Conservation (phyloP, 371 early-diverging fungal genomes). For the Zychaea mexicana region DNA sequence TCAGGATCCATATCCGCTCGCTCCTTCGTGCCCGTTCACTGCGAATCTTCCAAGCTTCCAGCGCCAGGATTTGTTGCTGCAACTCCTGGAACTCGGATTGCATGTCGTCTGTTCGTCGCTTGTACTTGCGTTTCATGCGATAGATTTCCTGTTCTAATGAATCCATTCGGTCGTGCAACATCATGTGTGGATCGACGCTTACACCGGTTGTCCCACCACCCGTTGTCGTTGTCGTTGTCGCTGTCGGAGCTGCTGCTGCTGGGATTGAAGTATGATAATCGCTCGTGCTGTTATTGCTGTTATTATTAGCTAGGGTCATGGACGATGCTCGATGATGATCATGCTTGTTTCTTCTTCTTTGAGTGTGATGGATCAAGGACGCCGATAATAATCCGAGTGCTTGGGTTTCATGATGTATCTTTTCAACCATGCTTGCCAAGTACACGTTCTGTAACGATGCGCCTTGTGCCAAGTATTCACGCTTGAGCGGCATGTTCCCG, state of each 20-base stretch:
- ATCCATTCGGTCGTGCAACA: slow-evolving; percentile 52
- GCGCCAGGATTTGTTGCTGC: slow-evolving; percentile 26
- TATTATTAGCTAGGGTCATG: not conserved
- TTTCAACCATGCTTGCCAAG: slow-evolving; percentile 40
- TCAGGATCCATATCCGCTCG: slow-evolving; percentile 42
- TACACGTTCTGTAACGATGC: slow-evolving; percentile 31
- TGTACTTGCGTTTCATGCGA: slow-evolving; percentile 27
- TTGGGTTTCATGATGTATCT: slow-evolving; percentile 31
- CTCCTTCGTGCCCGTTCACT: slow-evolving; percentile 25
- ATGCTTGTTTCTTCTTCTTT: not conserved
- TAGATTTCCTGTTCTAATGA: slow-evolving; percentile 43
- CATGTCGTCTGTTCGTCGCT: slow-evolving; percentile 33
- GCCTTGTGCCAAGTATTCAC: slow-evolving; percentile 32
- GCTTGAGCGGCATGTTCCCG: slow-evolving; percentile 45
- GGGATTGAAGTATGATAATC: not conserved
- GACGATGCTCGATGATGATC: not conserved
- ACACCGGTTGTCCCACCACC: too few species aligned
- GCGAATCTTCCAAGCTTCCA: slow-evolving; percentile 27
- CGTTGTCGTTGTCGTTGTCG: slow-evolving; percentile 5
- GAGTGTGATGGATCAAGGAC: not conserved
- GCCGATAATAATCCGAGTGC: not conserved
- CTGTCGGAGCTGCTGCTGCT: slow-evolving; percentile 1
- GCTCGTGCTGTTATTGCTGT: slow-evolving; percentile 2
- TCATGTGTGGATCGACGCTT: slow-evolving; percentile 26
- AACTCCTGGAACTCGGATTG: slow-evolving; percentile 24